Evolutionary conservation across 768 basidiomycete species (phyloP).

Genomic region (Crassisporium funariophilum): DNA sequence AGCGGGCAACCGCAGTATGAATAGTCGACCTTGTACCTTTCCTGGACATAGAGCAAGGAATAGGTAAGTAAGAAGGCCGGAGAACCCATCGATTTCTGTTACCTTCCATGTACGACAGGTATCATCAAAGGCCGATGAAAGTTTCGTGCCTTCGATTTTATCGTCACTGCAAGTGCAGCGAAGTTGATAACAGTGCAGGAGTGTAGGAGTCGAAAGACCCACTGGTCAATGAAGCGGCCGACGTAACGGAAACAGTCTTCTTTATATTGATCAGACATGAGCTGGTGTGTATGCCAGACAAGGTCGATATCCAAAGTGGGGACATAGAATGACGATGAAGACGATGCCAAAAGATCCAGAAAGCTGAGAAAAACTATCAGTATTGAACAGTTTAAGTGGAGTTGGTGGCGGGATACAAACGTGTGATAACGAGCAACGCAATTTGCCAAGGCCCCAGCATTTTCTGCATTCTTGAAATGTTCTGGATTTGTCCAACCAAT

Average conservation of each 20-base stretch:
- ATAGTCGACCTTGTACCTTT: no score
- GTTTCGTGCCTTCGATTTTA: conserved; percentile 26
- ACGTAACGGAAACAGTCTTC: conserved; percentile 43
- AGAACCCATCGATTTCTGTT: no score
- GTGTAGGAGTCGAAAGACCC: conserved; percentile 20
- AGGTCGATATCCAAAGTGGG: conserved; percentile 72
- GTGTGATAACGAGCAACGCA: conserved; percentile 61
- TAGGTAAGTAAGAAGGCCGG: no score
- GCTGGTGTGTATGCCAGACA: conserved; percentile 72
- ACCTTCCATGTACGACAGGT: conserved; percentile 29
- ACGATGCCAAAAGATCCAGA: conserved; percentile 51
- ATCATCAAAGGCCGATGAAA: conserved; percentile 29
- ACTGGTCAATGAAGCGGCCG: conserved; percentile 59
- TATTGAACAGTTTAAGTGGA: background rate
- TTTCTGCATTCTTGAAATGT: conserved; percentile 38
- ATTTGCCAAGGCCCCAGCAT: conserved; percentile 47
- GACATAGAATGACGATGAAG: conserved; percentile 42
- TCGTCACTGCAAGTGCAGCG: conserved; percentile 37
- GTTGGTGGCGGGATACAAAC: conserved; percentile 28
- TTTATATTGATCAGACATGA: conserved; percentile 46
- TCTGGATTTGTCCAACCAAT: conserved; percentile 51
- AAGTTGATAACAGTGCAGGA: background rate
- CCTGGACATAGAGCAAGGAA: no score
- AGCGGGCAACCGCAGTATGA: no score
- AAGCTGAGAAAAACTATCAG: conserved; percentile 32